Percentiles rank a stretch among this genome's conserved stretches.
These are phyloP conservation scores for Zymoseptoria ardabiliae DNA, from an alignment of 2,329 filamentous ascomycete genomes.

Conservation along the genomic window DNA sequence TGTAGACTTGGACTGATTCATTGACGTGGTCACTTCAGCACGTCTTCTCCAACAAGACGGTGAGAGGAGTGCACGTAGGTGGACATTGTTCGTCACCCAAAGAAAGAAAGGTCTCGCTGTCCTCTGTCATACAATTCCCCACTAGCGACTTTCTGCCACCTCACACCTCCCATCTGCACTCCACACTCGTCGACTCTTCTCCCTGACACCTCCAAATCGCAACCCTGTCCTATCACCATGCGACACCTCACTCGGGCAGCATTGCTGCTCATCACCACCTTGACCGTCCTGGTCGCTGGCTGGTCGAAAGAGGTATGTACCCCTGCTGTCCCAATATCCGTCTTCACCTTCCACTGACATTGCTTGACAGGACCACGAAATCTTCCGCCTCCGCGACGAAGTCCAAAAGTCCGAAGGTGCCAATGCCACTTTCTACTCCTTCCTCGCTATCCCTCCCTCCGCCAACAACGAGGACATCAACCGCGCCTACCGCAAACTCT, in stretches of 20 bases:
- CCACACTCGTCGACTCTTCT: conserved; percentile 3
- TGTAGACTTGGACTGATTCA: not conserved
- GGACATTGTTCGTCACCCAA: not conserved
- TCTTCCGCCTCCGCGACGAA: conserved; percentile 91
- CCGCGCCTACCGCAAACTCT: conserved; percentile 88
- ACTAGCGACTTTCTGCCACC: not conserved
- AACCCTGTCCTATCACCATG: conserved; percentile 50
- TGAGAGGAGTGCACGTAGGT: not conserved
- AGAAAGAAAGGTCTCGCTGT: not conserved
- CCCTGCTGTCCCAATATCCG: not conserved
- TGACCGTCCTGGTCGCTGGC: conserved; percentile 61
- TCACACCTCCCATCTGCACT: not conserved
- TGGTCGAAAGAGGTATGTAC: conserved; percentile 67
- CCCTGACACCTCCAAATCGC: conserved; percentile 1
- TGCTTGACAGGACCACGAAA: conserved; percentile 70
- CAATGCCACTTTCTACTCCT: conserved; percentile 86
- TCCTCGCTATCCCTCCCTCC: conserved; percentile 66
- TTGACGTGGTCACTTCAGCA: too few relatives aligned
- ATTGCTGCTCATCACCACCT: conserved; percentile 60
- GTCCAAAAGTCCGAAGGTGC: conserved; percentile 66
- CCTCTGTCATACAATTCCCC: not conserved
- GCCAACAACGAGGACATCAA: conserved; percentile 83
- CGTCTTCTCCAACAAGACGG: not conserved
- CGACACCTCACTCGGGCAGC: conserved; percentile 57
- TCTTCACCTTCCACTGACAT: not conserved